Base-by-base conservation (phyloP, 768 basidiomycete species). In the Suillus lakei region DNA sequence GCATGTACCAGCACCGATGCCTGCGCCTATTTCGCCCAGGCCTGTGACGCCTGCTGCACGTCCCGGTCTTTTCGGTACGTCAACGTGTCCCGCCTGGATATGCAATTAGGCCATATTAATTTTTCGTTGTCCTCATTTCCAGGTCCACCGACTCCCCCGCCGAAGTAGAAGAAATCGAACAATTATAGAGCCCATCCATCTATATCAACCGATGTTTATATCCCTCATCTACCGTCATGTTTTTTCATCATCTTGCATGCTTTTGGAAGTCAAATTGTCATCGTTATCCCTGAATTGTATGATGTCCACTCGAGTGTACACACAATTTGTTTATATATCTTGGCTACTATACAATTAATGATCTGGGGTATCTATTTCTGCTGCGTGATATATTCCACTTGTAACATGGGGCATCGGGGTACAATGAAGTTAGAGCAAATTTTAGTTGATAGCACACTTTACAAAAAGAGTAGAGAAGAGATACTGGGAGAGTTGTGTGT, bases 391-490 rank as follows among this genome's bases (percentile, higher is more conserved):
- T 58, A 10, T 58, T 39, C 23, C 16, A 10, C 23, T 26, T 39
- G 50, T 51, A 26, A 18, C 8, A 39, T 39, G 9, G 13, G 15
- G 38, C 5, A 12, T 26, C 5, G 56, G 16, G 26, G 4, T 18
- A 38, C 9, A 26, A 58, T 58, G 38, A 12, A 58, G 38, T 28
- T 15, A 5, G 12, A 56, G 0, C 4, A 16, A 5, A 39, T 4
- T 10, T 39, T 28, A 58, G 38, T 58, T 58, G 38, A 94, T 76
- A 21, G 83, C 78, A 54, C 90, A 85, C 63, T 85, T 79, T 26
- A 97, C 89, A 71, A 98, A 98, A 21, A 99, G 82, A n/a, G 96
- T 96, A 28, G 96, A 94, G 77, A 96, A 98, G 59, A 98, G 81
- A 72, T 91, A 93, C 72, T 96, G 95, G 44, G 91, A 91, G 51